Percentiles rank a stretch among this genome's conserved stretches.
phyloP scores from a whole-genome alignment of 306 rosid species.

The Corylus avellana region DNA sequence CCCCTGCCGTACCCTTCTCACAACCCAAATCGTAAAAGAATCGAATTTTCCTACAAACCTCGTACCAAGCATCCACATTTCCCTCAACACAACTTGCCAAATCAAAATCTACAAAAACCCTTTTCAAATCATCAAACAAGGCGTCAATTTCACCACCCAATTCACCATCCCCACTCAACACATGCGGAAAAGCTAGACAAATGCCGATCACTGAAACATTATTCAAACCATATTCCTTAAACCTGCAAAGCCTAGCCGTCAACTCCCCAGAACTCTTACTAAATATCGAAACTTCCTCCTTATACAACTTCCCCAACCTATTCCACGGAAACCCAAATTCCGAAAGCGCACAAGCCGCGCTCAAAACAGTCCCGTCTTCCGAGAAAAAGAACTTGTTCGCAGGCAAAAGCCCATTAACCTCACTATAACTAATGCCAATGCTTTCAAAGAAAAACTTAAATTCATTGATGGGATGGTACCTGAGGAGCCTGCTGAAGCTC shows the following conservation, averaged over 20 bases:
- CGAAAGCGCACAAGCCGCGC: constrained; percentile 57
- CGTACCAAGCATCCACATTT: constrained; percentile 59
- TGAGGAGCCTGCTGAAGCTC: constrained; percentile 49
- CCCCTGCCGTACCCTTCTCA: constrained; percentile 43
- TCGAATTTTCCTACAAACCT: constrained; percentile 56
- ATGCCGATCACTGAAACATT: constrained; percentile 56
- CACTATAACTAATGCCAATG: constrained; percentile 55
- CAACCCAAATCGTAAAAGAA: constrained; percentile 61
- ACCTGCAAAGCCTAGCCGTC: constrained; percentile 40
- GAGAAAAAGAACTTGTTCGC: constrained; percentile 62
- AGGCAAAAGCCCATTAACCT: constrained; percentile 44
- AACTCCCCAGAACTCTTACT: constrained; percentile 35
- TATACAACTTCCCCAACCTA: constrained; percentile 57
- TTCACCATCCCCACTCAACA: constrained; percentile 38
- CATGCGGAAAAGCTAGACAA: constrained; percentile 70
- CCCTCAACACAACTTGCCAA: constrained; percentile 52
- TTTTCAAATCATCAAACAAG: constrained; percentile 50
- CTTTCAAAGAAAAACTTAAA: constrained; percentile 86
- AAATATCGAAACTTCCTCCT: constrained; percentile 50
- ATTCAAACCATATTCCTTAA: constrained; percentile 51
- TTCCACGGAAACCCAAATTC: constrained; percentile 87
- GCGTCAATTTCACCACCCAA: constrained; percentile 31
- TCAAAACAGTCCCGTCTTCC: constrained; percentile 54
- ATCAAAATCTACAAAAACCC: constrained; percentile 49
- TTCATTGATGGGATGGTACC: constrained; percentile 85